Evolutionary conservation across 345 rosid species (phyloP), one percentile per base, ranked within the genome.

Genomic region (Barbarea vulgaris): DNA sequence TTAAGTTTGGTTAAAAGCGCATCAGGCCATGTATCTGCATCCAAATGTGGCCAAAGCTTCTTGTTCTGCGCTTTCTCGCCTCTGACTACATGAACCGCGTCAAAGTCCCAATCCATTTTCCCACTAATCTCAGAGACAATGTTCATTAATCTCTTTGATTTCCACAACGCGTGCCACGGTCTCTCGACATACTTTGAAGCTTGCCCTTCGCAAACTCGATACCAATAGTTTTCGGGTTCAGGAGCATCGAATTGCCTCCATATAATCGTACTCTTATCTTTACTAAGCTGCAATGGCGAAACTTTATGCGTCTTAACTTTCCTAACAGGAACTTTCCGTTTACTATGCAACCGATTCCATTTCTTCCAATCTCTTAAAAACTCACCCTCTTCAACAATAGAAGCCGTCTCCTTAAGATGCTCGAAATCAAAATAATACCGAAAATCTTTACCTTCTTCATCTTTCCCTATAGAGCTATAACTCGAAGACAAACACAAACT

Each of bases 51-150:
- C 97, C 99, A 95, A 0, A 88, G 87, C 70, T 79, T 86, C 84
- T 87, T 95, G 71, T 95, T 87, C 62, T 83, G 79, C 1, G 93
- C 96, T 75, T 90, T 95, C 80, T 90, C 97, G 19, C 99, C 97
- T 70, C 99, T 86, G 60, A 90, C 92, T 31, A 95, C 96, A 55
- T 92, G 98, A 75, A 83, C 95, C 0, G 92, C 90, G 70, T 90
- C 94, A 56, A 90, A 92, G 64, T 95, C 97, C 97, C 99, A 95
- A 77, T 95, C 97, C 99, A 92, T 90, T 72, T 65, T 84, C 48
- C 97, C 97, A 8, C 96, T 89, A 24, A 95, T 87, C 63, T 81
- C 93, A 1, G 93, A 64, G 22, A 95, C 97, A 7, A 95, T 92
- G 81, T 90, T 87, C 97, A 95, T 95, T 73, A 95, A 73, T 61